Base-by-base conservation (phyloP, 1,284 basidiomycete species). In the Leccinum solheimii region DNA sequence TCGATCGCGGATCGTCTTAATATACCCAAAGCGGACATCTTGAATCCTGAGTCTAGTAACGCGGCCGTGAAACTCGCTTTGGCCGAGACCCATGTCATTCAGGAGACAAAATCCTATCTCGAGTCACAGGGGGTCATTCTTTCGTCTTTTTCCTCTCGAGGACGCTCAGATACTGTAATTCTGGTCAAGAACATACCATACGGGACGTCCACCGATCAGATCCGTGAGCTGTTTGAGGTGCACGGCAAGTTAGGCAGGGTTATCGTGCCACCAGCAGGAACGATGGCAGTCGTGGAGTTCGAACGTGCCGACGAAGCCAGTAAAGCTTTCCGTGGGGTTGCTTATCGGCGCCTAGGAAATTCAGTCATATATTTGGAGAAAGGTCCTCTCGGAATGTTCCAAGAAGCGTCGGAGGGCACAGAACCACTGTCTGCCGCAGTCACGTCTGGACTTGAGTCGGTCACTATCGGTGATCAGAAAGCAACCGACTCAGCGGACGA, bases 121-220 rank as follows among this genome's bases (percentile, higher is more conserved):
- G 91, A 94, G 70, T 84, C 80, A 26, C 87, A 88, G 66, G 90
- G 90, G 26, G 85, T 91, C 61, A 72, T 86, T 21, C 75, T 91
- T 6, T 81, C 85, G 0, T 79, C 86, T 0, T 87, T 90, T 64
- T 78, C 83, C 2, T 76, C 81, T 1, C 76, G 82, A 2, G 78
- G 79, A 0, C 83, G 86, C 2, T 95, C 92, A 0, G 87, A 92
- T 68, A 96, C 93, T 0, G 87, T 85, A 52, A 89, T 98, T 60
- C 83, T 99, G 9, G 92, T 98, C 64, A 99, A 99, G 80, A 98
- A 99, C 77, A 95, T 99, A 51, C 96, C 97, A 0, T 97, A 92
- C 70, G 94, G 94, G 14, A 98, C 95, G 0, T 86, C 88, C 1
- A 78, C 80, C 0, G 84, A 87, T 11, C 86, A 91, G 64, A 84